Percentiles rank a stretch among this genome's conserved stretches.
Conservation (phyloP, 805 yeast genomes). For the Saturnispora halmiae region DNA sequence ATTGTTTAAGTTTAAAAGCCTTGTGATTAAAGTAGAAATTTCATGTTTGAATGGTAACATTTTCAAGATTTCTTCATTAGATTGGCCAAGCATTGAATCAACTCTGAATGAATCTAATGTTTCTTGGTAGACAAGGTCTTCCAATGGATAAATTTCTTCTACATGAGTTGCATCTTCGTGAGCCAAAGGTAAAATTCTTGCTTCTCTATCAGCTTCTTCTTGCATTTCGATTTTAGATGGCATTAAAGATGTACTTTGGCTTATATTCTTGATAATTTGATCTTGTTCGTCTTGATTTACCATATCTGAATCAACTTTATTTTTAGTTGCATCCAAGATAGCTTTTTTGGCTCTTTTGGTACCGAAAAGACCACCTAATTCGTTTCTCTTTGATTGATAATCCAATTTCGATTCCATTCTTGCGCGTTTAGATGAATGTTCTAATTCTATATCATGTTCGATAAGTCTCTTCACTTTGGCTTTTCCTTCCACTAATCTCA, state of each 20-base stretch:
- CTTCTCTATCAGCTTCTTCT: slow-evolving; percentile 44
- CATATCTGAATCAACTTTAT: slow-evolving; percentile 77
- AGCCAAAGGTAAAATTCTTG: slow-evolving; percentile 78
- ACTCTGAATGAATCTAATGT: slow-evolving; percentile 61
- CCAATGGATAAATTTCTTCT: slow-evolving; percentile 73
- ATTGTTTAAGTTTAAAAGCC: slow-evolving; percentile 29
- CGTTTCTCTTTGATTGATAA: slow-evolving; percentile 48
- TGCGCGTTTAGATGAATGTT: slow-evolving; percentile 11
- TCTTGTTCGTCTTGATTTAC: slow-evolving; percentile 51
- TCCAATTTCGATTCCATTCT: slow-evolving; percentile 9
- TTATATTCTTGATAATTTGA: slow-evolving; percentile 76
- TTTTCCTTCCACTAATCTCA: slow-evolving; percentile 13
- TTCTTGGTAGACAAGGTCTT: slow-evolving; percentile 55
- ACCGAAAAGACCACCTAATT: slow-evolving; percentile 93
- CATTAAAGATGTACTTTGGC: slow-evolving; percentile 55
- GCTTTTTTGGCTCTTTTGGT: slow-evolving; percentile 94
- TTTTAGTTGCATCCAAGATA: slow-evolving; percentile 68
- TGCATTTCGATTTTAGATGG: slow-evolving; percentile 64
- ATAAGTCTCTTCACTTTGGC: slow-evolving; percentile 31
- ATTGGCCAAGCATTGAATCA: slow-evolving; percentile 40
- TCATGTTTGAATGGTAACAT: slow-evolving; percentile 48
- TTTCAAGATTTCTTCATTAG: slow-evolving; percentile 41
- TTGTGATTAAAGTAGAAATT: slow-evolving; percentile 6
- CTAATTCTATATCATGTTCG: slow-evolving; percentile 12
- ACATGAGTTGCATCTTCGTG: slow-evolving; percentile 72